phyloP scores from a whole-genome alignment of 495 filamentous ascomycete genomes.

The Tuber calosporum region DNA sequence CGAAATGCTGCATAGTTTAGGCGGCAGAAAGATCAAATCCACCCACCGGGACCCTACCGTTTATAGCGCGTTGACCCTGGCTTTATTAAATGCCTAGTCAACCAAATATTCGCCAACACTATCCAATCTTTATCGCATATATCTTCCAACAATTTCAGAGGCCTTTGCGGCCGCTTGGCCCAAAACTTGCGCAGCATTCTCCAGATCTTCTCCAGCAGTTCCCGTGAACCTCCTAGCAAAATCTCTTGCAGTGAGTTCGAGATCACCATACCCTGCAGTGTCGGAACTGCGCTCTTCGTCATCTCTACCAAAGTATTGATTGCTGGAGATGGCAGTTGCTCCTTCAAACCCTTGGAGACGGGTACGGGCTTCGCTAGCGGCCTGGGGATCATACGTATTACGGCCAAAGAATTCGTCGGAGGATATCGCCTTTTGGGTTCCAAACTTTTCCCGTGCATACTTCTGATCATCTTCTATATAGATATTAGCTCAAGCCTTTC shows the following conservation, averaged over 20 bases:
- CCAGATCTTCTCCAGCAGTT: conserved; percentile 88
- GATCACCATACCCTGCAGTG: conserved; percentile 68
- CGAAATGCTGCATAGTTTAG: background rate
- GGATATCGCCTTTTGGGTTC: conserved; percentile 87
- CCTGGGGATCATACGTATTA: conserved; percentile 68
- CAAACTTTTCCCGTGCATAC: conserved; percentile 77
- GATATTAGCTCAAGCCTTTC: conserved; percentile 15
- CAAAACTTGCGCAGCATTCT: conserved; percentile 70
- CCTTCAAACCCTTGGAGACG: conserved; percentile 88
- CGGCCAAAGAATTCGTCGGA: conserved; percentile 98
- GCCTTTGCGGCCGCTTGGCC: conserved; percentile 78
- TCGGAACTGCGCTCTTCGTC: conserved; percentile 57
- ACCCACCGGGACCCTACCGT: background rate
- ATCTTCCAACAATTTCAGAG: conserved; percentile 82
- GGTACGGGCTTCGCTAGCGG: conserved; percentile 75
- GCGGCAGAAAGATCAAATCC: background rate
- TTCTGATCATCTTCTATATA: conserved; percentile 60
- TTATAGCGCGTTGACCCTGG: background rate
- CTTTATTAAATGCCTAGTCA: background rate
- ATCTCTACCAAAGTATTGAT: conserved; percentile 90
- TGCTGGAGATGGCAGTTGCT: conserved; percentile 83
- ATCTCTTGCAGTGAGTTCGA: conserved; percentile 88
- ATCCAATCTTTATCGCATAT: conserved; percentile 48
- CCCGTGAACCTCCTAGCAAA: conserved; percentile 90
- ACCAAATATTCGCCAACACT: background rate